Percentiles rank a stretch among this genome's conserved stretches.
These are phyloP conservation scores for Macadamia integrifolia DNA, from an alignment of 164 flowering plant genomes.

Conservation along the genomic window DNA sequence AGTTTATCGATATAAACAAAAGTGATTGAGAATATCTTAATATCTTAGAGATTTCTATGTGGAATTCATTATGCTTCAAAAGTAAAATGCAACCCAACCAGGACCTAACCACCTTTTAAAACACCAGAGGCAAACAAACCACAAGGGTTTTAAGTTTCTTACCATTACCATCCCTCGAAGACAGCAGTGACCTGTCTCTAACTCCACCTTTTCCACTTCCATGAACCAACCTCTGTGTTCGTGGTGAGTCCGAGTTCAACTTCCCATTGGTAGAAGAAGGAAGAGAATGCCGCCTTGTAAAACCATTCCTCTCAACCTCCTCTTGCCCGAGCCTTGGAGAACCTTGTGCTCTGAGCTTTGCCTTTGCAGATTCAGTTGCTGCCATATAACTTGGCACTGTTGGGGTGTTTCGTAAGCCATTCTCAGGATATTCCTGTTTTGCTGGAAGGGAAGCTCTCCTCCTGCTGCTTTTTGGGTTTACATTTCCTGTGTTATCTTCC, in stretches of 20 bases:
- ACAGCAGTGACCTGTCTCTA: conserved; percentile 41
- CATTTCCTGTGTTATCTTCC: conserved; percentile 44
- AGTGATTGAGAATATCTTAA: too few relatives aligned
- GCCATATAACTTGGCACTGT: conserved; percentile 90
- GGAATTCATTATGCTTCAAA: too few relatives aligned
- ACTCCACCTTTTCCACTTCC: conserved; percentile 33
- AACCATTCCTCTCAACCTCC: conserved; percentile 39
- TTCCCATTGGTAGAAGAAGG: conserved; percentile 56
- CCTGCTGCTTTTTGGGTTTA: conserved; percentile 40
- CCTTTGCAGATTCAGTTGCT: conserved; percentile 79
- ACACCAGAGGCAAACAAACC: background rate
- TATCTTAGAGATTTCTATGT: too few relatives aligned
- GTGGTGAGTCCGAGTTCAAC: conserved; percentile 45
- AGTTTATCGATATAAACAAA: too few relatives aligned
- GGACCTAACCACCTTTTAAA: background rate
- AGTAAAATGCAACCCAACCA: background rate
- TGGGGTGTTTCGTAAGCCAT: conserved; percentile 53
- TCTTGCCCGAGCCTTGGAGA: conserved; percentile 47
- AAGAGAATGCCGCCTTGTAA: conserved; percentile 58
- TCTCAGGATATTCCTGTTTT: conserved; percentile 65
- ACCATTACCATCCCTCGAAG: conserved; percentile 68
- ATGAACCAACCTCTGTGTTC: conserved; percentile 38
- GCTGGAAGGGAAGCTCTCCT: conserved; percentile 46
- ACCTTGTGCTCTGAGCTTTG: conserved; percentile 60
- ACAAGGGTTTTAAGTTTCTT: conserved; percentile 7